Conservation (phyloP, 164 flowering plant species). For the Echeveria elegans region DNA sequence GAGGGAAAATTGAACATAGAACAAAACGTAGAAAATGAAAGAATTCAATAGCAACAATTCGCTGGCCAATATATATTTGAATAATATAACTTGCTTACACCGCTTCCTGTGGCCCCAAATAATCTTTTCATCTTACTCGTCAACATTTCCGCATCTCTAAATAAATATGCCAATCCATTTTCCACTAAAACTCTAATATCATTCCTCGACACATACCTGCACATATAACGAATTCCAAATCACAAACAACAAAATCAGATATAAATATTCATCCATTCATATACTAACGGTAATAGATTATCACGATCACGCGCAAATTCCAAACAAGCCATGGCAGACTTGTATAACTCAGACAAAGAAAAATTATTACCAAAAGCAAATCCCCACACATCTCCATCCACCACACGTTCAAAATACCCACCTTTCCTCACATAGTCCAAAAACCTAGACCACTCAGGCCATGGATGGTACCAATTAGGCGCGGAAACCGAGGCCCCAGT, state of each 20-base stretch:
- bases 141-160: slow-evolving; percentile 36
- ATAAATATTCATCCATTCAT: background rate
- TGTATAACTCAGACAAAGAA: slow-evolving; percentile 38
- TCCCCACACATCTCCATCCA: slow-evolving; percentile 14
- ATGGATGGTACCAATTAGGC: slow-evolving; percentile 52
- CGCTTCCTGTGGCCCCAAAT: slow-evolving; percentile 19
- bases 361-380: slow-evolving; percentile 14
- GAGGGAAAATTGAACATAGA: too few relatives aligned
- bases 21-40: too few relatives aligned
- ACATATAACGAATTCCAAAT: background rate
- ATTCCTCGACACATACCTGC: slow-evolving; percentile 51
- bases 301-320: slow-evolving; percentile 47
- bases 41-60: too few relatives aligned
- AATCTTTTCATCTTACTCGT: slow-evolving; percentile 42
- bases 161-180: slow-evolving; percentile 58
- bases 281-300: slow-evolving; percentile 37
- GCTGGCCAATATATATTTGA: too few relatives aligned
- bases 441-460: background rate
- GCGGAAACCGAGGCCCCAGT: slow-evolving; percentile 18
- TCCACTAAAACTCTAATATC: slow-evolving; percentile 61
- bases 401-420: background rate
- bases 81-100: slow-evolving; percentile 27
- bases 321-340: slow-evolving; percentile 36
- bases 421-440: background rate
- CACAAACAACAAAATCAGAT: background rate